These are phyloP conservation scores for Tephrocybe sp. DNA, from an alignment of 768 basidiomycete genomes.

Conservation along the genomic window DNA sequence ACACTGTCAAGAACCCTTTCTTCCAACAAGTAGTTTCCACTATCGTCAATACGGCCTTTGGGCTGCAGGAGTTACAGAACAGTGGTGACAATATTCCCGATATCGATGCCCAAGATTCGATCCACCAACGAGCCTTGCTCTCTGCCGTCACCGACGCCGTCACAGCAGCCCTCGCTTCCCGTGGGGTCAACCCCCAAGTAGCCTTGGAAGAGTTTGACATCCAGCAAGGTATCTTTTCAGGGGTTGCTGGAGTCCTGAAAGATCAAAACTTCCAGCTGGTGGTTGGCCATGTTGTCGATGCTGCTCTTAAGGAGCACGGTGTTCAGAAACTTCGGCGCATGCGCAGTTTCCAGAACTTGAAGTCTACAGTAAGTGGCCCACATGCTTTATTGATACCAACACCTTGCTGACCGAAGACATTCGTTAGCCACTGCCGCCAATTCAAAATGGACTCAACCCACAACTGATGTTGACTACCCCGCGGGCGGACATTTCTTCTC, in stretches of 20 bases:
- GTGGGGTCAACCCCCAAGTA: background rate
- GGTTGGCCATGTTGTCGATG: background rate
- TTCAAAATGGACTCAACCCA: no score
- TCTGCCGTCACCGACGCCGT: background rate
- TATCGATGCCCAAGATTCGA: background rate
- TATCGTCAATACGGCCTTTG: background rate
- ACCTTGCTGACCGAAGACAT: background rate
- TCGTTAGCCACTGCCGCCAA: background rate
- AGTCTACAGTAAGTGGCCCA: background rate
- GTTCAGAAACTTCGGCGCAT: background rate
- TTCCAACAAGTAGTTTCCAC: constrained; percentile 2
- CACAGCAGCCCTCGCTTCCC: background rate
- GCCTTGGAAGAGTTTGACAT: background rate
- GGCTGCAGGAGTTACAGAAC: background rate
- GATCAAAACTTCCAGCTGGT: background rate
- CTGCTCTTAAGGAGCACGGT: background rate
- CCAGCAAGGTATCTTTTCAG: constrained; percentile 2
- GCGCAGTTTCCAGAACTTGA: background rate
- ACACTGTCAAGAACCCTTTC: constrained; percentile 1
- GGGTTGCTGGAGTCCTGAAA: background rate
- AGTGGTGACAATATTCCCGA: background rate
- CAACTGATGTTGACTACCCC: no score
- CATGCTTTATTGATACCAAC: background rate
- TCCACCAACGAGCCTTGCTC: background rate
- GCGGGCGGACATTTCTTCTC: no score